A percentile compares a stretch with the other conserved stretches of the same genome.
These are phyloP conservation scores for Polytolypa hystricis DNA, from an alignment of 2,329 filamentous ascomycete species.

Conservation along the genomic window DNA sequence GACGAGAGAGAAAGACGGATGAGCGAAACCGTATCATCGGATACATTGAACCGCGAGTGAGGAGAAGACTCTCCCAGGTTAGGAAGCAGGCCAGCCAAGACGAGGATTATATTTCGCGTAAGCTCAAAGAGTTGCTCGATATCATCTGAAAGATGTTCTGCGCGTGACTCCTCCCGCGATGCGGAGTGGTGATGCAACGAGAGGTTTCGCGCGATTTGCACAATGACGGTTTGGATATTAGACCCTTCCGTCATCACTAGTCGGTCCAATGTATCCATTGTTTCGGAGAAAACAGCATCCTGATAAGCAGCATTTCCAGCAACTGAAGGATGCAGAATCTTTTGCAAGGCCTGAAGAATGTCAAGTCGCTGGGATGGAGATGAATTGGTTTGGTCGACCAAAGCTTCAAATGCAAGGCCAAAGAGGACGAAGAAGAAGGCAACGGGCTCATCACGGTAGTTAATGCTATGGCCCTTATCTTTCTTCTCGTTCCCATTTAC, in stretches of 20 bases:
- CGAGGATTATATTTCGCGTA: conserved; percentile 88
- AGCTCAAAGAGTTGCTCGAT: conserved; percentile 97
- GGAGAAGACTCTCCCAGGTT: conserved; percentile 49
- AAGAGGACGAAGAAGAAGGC: conserved; percentile 99
- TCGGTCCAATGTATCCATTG: conserved; percentile 88
- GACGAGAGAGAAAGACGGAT: conserved; percentile 73
- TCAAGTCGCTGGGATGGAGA: conserved; percentile 70
- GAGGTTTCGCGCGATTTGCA: conserved; percentile 82
- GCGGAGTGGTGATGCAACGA: conserved; percentile 89
- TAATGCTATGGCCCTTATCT: conserved; percentile 67
- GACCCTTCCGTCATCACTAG: conserved; percentile 84
- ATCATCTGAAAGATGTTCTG: conserved; percentile 82
- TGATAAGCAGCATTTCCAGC: conserved; percentile 95
- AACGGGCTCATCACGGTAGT: conserved; percentile 94
- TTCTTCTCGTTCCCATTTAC: conserved; percentile 30
- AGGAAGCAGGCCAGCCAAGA: conserved; percentile 76
- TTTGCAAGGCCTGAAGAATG: conserved; percentile 83
- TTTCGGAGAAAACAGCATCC: conserved; percentile 90
- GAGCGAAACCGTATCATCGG: conserved; percentile 74
- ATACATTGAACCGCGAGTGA: conserved; percentile 62
- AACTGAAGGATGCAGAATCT: conserved; percentile 87
- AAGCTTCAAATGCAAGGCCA: conserved; percentile 87
- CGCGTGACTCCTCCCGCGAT: conserved; percentile 51
- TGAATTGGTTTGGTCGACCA: conserved; percentile 64
- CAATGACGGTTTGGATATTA: conserved; percentile 81